These are phyloP conservation scores for Fraxinus dipetala DNA, from an alignment of 305 asterid genomes.

Conservation along the genomic window DNA sequence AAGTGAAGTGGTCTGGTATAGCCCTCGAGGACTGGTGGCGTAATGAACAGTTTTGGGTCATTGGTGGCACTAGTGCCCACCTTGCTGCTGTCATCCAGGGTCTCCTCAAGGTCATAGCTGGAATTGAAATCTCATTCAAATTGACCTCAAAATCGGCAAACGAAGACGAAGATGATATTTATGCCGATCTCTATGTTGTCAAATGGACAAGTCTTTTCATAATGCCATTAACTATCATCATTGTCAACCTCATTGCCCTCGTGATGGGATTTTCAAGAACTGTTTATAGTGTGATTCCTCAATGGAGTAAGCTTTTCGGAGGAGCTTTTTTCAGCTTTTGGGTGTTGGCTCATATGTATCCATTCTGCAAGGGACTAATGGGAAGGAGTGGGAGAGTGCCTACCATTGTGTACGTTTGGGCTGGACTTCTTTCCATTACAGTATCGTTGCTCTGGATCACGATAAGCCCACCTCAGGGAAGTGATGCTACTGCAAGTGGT, in stretches of 20 bases:
- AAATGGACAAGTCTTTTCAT: slow-evolving; percentile 86
- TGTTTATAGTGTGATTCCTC: slow-evolving; percentile 72
- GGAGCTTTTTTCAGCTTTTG: slow-evolving; percentile 87
- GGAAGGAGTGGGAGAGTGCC: slow-evolving; percentile 84
- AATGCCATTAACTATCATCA: slow-evolving; percentile 61
- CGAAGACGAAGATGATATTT: slow-evolving; percentile 75
- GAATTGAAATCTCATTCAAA: slow-evolving; percentile 82
- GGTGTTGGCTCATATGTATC: slow-evolving; percentile 89
- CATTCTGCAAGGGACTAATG: slow-evolving; percentile 82
- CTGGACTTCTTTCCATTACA: slow-evolving; percentile 75
- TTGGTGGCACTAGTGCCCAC: slow-evolving; percentile 91
- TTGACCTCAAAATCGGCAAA: slow-evolving; percentile 64
- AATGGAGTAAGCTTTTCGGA: slow-evolving; percentile 87
- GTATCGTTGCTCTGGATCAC: slow-evolving; percentile 77
- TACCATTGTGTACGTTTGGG: slow-evolving; percentile 82
- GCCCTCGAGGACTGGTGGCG: slow-evolving; percentile 94
- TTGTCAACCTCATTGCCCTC: slow-evolving; percentile 56
- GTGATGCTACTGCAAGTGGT: background rate
- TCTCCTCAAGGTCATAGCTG: slow-evolving; percentile 78
- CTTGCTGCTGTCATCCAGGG: slow-evolving; percentile 84
- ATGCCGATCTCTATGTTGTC: slow-evolving; percentile 69
- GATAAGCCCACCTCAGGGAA: slow-evolving; percentile 52
- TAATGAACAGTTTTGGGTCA: slow-evolving; percentile 92
- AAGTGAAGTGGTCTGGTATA: slow-evolving; percentile 96
- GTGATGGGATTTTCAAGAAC: slow-evolving; percentile 70